Percentiles rank a stretch among this genome's conserved stretches.
Conservation (phyloP, 169 alveolate genomes). For the Cryptosporidium tyzzeri region DNA sequence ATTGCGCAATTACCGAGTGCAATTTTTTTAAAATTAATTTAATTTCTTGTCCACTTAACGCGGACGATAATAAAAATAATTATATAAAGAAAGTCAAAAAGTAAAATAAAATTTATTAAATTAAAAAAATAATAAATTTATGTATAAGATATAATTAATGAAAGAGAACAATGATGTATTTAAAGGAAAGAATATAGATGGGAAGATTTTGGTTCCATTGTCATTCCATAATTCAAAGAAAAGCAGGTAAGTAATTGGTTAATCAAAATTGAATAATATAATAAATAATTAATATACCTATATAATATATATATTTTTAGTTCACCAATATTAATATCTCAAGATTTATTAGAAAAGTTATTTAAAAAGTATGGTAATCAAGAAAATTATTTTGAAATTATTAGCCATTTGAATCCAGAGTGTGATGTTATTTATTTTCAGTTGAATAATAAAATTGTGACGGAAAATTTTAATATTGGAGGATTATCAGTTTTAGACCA, state of each 20-base stretch:
- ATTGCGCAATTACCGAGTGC: background rate
- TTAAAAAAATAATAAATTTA: background rate
- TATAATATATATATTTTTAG: background rate
- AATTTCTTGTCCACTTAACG: slow-evolving; percentile 6
- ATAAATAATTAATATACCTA: background rate
- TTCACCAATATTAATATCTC: slow-evolving; percentile 22
- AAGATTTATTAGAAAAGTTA: slow-evolving; percentile 1
- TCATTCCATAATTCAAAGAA: slow-evolving; percentile 71
- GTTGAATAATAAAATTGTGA: background rate
- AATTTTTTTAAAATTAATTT: background rate
- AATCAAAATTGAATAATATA: background rate
- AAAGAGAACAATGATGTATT: background rate
- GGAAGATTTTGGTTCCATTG: slow-evolving; percentile 29
- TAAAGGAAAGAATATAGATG: background rate
- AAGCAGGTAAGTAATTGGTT: slow-evolving; percentile 31
- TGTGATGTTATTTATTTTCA: slow-evolving; percentile 10
- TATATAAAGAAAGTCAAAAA: background rate
- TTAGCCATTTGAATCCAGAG: slow-evolving; percentile 3
- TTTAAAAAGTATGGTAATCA: background rate
- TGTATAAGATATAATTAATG: background rate
- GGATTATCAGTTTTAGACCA: slow-evolving; percentile 35
- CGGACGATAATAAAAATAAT: slow-evolving; percentile 12
- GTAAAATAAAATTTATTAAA: background rate
- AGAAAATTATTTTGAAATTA: slow-evolving; percentile 2
- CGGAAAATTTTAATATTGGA: background rate